Base-by-base conservation (phyloP, 768 basidiomycete species). In the Mycena sanguinolenta region DNA sequence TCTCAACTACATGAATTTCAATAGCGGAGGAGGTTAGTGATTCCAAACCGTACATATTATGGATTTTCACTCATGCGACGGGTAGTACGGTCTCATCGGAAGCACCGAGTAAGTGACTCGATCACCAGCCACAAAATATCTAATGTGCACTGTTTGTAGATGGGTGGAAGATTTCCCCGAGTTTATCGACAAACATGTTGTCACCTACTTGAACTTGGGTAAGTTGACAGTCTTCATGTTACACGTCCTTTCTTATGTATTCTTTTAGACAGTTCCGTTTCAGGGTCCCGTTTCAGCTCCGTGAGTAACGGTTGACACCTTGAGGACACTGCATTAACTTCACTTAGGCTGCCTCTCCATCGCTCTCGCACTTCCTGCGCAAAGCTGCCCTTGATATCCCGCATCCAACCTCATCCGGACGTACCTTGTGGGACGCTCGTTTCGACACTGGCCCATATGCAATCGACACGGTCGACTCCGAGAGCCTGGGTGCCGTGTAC, bases 141-240 rank as follows among this genome's bases (percentile, higher is more conserved):
- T 66, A 12, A 66, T 36, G 17, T 10, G 17, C 16, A 21, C n/a
- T 39, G 4, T 4, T 25, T 17, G n/a, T 42, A 72, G 70, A 80
- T 97, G 92, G 88, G 95, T 91, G 3, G 97, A 98, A 79, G 97
- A 98, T 77, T 98, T 97, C 76, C 77, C 90, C 0, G 85, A 88
- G 19, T 97, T 93, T 90, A 89, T 98, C 44, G 85, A 88, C 46
- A 83, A 92, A 38, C 88, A 97, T 70, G 93, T 91, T 52, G 95
- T 94, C 19, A 87, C 94, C 17, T 99, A 98, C 77, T 81, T 98
- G 66, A 98, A 98, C 76, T 85, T 96, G 28, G 90, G 73, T 69
- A 46, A 60, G 27, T 42, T 7, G n/a, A n/a, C 21, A n/a, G 23
- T 52, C 55, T 25, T 25, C 6, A 65, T 50, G 30, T 34, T 70